phyloP scores from a whole-genome alignment of 2,329 filamentous ascomycete genomes.

The Ceratocystis papillata region DNA sequence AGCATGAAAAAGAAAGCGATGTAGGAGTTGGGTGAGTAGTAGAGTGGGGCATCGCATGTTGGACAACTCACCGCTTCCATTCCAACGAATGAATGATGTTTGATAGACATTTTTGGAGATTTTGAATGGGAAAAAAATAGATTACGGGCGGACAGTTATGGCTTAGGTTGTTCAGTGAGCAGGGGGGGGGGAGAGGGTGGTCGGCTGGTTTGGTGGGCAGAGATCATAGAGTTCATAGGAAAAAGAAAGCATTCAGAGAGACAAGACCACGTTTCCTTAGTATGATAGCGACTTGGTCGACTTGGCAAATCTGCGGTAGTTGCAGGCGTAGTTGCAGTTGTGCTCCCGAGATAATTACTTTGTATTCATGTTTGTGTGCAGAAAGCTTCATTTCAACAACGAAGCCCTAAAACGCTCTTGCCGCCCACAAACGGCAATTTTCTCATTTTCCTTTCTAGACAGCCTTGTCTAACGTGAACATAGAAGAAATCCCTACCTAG shows the following conservation, averaged over 20 bases:
- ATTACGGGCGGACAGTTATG: background rate
- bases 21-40: slow-evolving; percentile 11
- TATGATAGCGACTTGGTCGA: background rate
- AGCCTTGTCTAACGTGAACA: slow-evolving; percentile 16
- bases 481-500: background rate
- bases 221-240: background rate
- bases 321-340: too few relatives aligned
- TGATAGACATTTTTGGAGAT: background rate
- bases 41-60: slow-evolving; percentile 11
- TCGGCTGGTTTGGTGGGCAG: background rate
- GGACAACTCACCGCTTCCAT: slow-evolving; percentile 14
- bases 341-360: too few relatives aligned
- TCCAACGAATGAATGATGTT: slow-evolving; percentile 4
- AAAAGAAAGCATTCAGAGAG: slow-evolving; percentile 9
- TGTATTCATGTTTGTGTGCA: background rate
- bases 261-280: slow-evolving; percentile 5
- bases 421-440: slow-evolving; percentile 6
- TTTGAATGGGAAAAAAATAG: background rate
- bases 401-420: slow-evolving; percentile 2
- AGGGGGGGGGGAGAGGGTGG: background rate
- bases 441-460: background rate
- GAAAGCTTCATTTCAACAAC: background rate
- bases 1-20: slow-evolving; percentile 14
- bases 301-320: background rate
- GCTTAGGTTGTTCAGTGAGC: background rate